Percentiles rank a stretch among this genome's conserved stretches.
Conservation (phyloP, 768 basidiomycete species). For the Pulveroboletus ravenelii region DNA sequence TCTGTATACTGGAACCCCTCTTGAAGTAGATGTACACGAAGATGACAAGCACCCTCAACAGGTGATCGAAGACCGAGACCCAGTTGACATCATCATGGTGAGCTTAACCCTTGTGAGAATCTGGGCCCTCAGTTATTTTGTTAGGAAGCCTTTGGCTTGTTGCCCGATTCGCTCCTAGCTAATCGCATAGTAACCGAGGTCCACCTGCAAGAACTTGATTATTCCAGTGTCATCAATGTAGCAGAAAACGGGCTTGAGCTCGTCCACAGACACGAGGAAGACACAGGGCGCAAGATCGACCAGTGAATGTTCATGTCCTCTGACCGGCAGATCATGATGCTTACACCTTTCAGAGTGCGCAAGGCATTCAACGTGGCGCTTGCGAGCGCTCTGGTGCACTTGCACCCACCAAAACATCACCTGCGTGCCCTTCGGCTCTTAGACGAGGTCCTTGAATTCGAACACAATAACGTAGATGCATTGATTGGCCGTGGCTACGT, state of each 20-base stretch:
- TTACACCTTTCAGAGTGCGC: conserved; percentile 43
- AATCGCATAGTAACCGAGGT: conserved; percentile 62
- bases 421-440: conserved; percentile 68
- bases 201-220: conserved; percentile 67
- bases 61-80: conserved; percentile 40
- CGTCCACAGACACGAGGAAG: conserved; percentile 47
- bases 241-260: conserved; percentile 68
- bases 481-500: conserved; percentile 77
- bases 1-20: conserved; percentile 46
- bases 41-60: conserved; percentile 11
- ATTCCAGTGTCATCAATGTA: conserved; percentile 62
- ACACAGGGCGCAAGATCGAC: conserved; percentile 50
- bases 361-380: conserved; percentile 68
- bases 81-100: conserved; percentile 61
- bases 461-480: conserved; percentile 58
- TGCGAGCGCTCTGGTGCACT: conserved; percentile 74
- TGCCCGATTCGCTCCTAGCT: conserved; percentile 59
- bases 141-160: conserved; percentile 51
- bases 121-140: conserved; percentile 6
- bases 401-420: conserved; percentile 90
- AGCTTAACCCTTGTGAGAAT: conserved; percentile 16
- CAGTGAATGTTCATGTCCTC: conserved; percentile 35
- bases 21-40: conserved; percentile 37
- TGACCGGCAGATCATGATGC: neutral
- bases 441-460: conserved; percentile 60